Evolutionary conservation across 495 filamentous ascomycete genomes (phyloP), one percentile per base, ranked within the genome.

Genomic region (Penicillium fimorum): DNA sequence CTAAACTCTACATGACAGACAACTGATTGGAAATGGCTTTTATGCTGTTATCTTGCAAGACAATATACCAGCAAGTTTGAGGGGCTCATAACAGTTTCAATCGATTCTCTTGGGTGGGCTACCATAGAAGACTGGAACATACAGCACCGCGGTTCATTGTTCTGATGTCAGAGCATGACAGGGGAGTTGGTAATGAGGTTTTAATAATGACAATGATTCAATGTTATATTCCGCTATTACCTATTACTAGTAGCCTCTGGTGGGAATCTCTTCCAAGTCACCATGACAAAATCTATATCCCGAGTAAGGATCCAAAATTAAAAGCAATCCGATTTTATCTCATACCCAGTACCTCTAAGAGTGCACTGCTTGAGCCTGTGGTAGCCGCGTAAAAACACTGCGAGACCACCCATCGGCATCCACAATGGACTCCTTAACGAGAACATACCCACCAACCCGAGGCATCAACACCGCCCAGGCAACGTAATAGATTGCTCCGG

Each of bases 401-500:
- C 71, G 57, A 18, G 72, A 75, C 74, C 72, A 75, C 41, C 82
- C 85, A 70, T 84, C 86, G 37, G 76, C 76, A 53, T 84, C 70
- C 4, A 84, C 75, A 32, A 82, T 80, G 9, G 73, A 71, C 63
- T 84, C 82, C 63, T 84, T 79, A 48, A 84, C 85, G 40, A 87
- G 72, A 53, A 77, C 77, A 53, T 88, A 88, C 2, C 76, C 69
- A 8, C 79, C 74, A 50, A 75, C 66, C 10, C 70, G 63, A 1
- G 84, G 85, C 33, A 86, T 45, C 17, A 80, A 25, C 29, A 81
- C 75, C 15, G 83, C 76, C 82, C 83, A 87, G 32, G 79, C 51
- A 30, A 77, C 58, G 56, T 84, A 86, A 64, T 86, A 87, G 4
- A 83, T 43, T 2, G 56, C 82, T 49, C 83, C 84, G 0, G 73